A percentile compares a stretch with the other conserved stretches of the same genome.
phyloP scores from a whole-genome alignment of 306 rosid species.

The Quercus rubra region DNA sequence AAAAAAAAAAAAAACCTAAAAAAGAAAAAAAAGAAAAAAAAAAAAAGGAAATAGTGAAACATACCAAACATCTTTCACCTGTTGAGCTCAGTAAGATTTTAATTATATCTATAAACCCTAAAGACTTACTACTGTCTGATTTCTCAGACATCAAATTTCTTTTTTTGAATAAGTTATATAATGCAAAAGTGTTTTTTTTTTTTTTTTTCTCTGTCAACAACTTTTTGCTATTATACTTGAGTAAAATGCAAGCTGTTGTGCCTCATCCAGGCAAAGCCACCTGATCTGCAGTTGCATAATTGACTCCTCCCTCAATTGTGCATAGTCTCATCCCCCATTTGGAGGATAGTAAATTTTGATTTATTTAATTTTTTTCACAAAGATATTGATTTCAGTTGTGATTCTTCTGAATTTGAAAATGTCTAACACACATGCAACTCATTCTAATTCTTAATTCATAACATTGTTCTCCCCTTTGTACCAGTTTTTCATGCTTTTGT shows the following conservation, averaged over 20 bases:
- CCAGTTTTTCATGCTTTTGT: not conserved
- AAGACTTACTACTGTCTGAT: constrained; percentile 5
- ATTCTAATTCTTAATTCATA: not conserved
- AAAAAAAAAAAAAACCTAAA: too few species aligned
- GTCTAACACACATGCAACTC: not conserved
- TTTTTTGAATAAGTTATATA: too few species aligned
- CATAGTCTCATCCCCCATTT: not conserved
- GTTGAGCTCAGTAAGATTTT: not conserved
- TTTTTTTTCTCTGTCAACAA: not conserved
- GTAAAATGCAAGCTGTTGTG: not conserved
- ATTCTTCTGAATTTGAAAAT: not conserved
- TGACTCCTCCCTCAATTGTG: not conserved
- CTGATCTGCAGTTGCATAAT: not conserved
- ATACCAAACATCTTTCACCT: not conserved
- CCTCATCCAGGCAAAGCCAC: not conserved
- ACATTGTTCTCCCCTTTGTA: not conserved
- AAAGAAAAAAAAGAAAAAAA: too few species aligned
- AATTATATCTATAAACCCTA: constrained; percentile 9
- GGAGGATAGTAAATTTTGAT: not conserved
- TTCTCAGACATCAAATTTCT: not conserved
- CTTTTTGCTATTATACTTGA: not conserved
- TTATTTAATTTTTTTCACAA: not conserved
- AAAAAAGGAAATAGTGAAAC: not conserved
- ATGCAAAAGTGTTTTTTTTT: not conserved
- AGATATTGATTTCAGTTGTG: not conserved